Evolutionary conservation across 202 grass and related monocot species (phyloP).

Genomic region (Cymbopogon flexuosus): DNA sequence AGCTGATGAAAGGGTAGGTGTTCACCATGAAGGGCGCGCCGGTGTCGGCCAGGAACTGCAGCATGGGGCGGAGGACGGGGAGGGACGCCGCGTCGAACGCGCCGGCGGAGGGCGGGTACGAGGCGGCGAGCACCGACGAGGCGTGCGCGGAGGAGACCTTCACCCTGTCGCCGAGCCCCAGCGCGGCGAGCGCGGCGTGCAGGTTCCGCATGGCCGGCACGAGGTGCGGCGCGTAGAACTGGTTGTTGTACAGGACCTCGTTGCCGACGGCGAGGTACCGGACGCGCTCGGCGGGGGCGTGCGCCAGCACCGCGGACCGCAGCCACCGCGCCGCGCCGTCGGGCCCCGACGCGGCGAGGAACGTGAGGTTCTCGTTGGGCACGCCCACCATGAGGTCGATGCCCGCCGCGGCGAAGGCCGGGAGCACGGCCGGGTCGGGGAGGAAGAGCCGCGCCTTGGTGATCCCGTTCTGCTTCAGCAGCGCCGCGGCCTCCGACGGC

Average conservation of each 20-base stretch:
- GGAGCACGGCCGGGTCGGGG: slow-evolving; percentile 48
- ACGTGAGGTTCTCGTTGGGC: slow-evolving; percentile 76
- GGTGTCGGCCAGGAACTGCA: slow-evolving; percentile 49
- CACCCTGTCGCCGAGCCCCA: slow-evolving; percentile 42
- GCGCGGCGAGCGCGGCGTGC: slow-evolving; percentile 40
- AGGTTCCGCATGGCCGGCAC: slow-evolving; percentile 61
- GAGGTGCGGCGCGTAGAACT: slow-evolving; percentile 45
- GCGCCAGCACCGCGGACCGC: slow-evolving; percentile 37
- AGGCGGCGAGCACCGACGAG: slow-evolving; percentile 51
- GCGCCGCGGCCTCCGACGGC: slow-evolving; percentile 16
- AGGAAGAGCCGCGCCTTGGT: slow-evolving; percentile 61
- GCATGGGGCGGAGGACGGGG: slow-evolving; percentile 57
- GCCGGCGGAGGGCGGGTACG: slow-evolving; percentile 52
- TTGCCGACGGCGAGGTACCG: slow-evolving; percentile 56
- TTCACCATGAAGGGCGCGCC: slow-evolving; percentile 66
- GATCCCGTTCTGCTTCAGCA: slow-evolving; percentile 48
- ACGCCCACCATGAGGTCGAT: slow-evolving; percentile 60
- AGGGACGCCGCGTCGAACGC: slow-evolving; percentile 40
- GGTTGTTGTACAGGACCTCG: slow-evolving; percentile 59
- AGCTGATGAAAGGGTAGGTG: slow-evolving; percentile 64
- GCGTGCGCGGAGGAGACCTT: slow-evolving; percentile 65
- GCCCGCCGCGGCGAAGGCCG: slow-evolving; percentile 43
- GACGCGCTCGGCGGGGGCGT: slow-evolving; percentile 37
- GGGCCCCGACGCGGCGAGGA: slow-evolving; percentile 41
- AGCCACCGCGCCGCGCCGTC: slow-evolving; percentile 48